Base-by-base conservation (phyloP, 2,329 filamentous ascomycete species). In the Fusarium sublunatum region DNA sequence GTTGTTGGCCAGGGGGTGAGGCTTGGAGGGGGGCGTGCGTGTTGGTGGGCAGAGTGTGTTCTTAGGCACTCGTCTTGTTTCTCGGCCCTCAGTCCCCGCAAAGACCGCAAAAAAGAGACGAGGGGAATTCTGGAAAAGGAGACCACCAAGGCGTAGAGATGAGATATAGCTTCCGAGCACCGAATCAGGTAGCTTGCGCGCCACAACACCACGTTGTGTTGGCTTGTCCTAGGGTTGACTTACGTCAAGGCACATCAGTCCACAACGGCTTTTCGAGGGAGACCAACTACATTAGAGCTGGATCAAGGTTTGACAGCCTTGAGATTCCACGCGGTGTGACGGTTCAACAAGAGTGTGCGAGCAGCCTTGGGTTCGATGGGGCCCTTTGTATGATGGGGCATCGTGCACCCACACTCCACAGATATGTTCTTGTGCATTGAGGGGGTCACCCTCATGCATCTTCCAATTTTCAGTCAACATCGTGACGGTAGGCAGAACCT, bases 191-290 rank as follows among this genome's bases (percentile, higher is more conserved):
- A 65, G 64, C 46, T 66, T 67, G 67, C 61, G 62, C 61, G 64
- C 67, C 51, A 61, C 62, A 70, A 67, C 56, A 64, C 54, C 51
- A 64, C 41, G 28, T 49, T 60, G 48, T 68, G 69, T 69, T 59
- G 65, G 58, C 56, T 48, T 55, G 49, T 34, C 54, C 48, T 45
- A 50, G 55, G 52, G 41, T 60, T 61, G 60, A 68, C 62, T 66
- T 72, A 72, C 66, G 70, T 71, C 70, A 71, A 72, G 64, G 61
- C 49, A 61, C 64, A 64, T 71, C 64, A 67, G 64, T 69, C 68
- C 66, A 70, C 64, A 70, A 55, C 49, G 53, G 43, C 60, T 48
- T 50, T 55, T 54, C 56, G 46, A 52, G 51, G 43, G 59, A 67
- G 53, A 56, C 68, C 62, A 70, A 68, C 59, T 45, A 52, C 58